Evolutionary conservation across 768 basidiomycete species (phyloP).

Genomic region (Xerocomellus amylosporus): DNA sequence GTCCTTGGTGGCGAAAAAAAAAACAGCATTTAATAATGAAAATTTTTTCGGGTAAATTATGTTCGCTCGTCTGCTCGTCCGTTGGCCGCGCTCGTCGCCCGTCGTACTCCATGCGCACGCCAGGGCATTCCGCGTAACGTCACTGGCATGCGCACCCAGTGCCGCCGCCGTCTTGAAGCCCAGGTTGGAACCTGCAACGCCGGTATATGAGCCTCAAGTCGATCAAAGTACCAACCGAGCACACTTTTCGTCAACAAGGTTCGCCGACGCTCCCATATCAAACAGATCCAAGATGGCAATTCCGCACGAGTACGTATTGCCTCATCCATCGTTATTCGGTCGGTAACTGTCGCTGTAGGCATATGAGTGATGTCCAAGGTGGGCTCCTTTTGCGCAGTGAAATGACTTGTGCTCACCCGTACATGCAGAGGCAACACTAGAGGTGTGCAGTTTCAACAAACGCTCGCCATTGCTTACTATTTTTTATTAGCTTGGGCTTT

Average conservation of each 20-base stretch:
- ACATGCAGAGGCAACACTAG: constrained; percentile 40
- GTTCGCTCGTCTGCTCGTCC: constrained; percentile 26
- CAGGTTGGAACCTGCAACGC: neutral
- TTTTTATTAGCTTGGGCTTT: constrained; percentile 35
- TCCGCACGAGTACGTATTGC: constrained; percentile 39
- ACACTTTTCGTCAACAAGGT: constrained; percentile 29
- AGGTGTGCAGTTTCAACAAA: constrained; percentile 21
- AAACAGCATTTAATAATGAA: neutral
- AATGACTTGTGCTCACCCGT: neutral
- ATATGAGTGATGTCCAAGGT: constrained; percentile 50
- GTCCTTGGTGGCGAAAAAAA: constrained; percentile 5
- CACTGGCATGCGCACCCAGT: constrained; percentile 6
- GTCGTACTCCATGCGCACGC: constrained; percentile 10
- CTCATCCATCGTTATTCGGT: neutral
- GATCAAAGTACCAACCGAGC: constrained; percentile 20
- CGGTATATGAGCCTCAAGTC: constrained; percentile 6
- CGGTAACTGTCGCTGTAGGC: constrained; percentile 28
- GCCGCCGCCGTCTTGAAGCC: constrained; percentile 15
- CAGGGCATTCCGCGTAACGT: constrained; percentile 14
- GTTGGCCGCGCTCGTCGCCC: constrained; percentile 18
- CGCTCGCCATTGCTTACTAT: constrained; percentile 1
- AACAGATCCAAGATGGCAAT: constrained; percentile 40
- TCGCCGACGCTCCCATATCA: constrained; percentile 37
- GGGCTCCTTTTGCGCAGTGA: constrained; percentile 1
- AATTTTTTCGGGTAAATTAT: constrained; percentile 1